These are phyloP conservation scores for Candida vartiovaarae DNA, from an alignment of 805 yeast genomes.

Conservation along the genomic window DNA sequence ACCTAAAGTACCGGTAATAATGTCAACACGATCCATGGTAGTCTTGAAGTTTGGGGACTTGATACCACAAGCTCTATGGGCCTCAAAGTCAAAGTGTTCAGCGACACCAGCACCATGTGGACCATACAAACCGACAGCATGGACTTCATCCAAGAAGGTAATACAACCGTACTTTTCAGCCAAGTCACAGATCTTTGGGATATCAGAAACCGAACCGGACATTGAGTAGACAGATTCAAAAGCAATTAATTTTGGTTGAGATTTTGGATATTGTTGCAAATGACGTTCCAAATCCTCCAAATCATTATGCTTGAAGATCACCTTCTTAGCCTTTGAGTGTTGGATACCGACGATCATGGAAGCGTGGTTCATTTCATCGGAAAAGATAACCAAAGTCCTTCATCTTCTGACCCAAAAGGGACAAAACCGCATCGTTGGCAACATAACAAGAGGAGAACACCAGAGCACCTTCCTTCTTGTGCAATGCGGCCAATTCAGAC, in stretches of 20 bases:
- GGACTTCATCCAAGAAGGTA: constrained; percentile 96
- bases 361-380: constrained; percentile 93
- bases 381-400: constrained; percentile 85
- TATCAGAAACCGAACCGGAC: constrained; percentile 97
- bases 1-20: constrained; percentile 96
- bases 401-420: constrained; percentile 85
- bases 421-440: constrained; percentile 91
- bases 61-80: constrained; percentile 64
- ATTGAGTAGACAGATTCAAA: constrained; percentile 96
- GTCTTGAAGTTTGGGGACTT: constrained; percentile 46
- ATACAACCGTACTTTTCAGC: constrained; percentile 98
- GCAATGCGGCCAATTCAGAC: constrained; percentile 79
- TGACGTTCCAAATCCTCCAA: constrained; percentile 73
- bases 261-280: constrained; percentile 72
- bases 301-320: constrained; percentile 88
- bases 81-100: constrained; percentile 87
- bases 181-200: constrained; percentile 83
- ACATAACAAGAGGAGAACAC: constrained; percentile 95
- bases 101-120: constrained; percentile 99
- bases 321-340: constrained; percentile 83
- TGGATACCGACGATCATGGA: constrained; percentile 95
- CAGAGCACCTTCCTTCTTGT: constrained; percentile 90
- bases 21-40: constrained; percentile 84
- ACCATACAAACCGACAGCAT: constrained; percentile 98
- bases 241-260: constrained; percentile 92